phyloP scores from a whole-genome alignment of 1,284 basidiomycete genomes.

The Meripilus lineatus region DNA sequence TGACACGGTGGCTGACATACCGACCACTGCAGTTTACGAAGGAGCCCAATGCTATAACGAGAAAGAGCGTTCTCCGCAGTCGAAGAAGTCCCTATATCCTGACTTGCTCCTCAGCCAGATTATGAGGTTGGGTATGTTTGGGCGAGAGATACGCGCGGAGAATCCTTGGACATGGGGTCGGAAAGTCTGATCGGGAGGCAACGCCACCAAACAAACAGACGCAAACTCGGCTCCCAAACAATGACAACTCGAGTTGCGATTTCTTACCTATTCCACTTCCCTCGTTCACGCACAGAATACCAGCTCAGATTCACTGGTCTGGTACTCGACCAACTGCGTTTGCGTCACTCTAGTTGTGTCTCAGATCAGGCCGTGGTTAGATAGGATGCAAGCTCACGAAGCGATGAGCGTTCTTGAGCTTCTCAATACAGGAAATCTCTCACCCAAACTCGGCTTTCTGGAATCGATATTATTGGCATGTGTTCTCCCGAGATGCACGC shows the following conservation, averaged over 20 bases:
- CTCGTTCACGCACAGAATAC: no score
- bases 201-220: conserved; percentile 5
- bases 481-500: not conserved
- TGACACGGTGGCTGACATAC: no score
- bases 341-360: not conserved
- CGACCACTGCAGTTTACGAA: not conserved
- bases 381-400: not conserved
- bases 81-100: not conserved
- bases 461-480: conserved; percentile 3
- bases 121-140: not conserved
- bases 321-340: not conserved
- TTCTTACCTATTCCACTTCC: not conserved
- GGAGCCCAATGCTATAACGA: not conserved
- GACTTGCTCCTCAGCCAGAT: not conserved
- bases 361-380: not conserved
- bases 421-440: no score
- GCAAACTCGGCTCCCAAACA: conserved; percentile 1
- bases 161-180: conserved; percentile 1
- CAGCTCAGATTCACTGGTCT: not conserved
- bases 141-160: not conserved
- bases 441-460: conserved; percentile 2
- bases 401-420: no score
- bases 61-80: not conserved
- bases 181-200: not conserved
- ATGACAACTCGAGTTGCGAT: not conserved